A percentile compares a stretch with the other conserved stretches of the same genome.
phyloP scores from a whole-genome alignment of 768 basidiomycete genomes.

The Sarcomyxa edulis region DNA sequence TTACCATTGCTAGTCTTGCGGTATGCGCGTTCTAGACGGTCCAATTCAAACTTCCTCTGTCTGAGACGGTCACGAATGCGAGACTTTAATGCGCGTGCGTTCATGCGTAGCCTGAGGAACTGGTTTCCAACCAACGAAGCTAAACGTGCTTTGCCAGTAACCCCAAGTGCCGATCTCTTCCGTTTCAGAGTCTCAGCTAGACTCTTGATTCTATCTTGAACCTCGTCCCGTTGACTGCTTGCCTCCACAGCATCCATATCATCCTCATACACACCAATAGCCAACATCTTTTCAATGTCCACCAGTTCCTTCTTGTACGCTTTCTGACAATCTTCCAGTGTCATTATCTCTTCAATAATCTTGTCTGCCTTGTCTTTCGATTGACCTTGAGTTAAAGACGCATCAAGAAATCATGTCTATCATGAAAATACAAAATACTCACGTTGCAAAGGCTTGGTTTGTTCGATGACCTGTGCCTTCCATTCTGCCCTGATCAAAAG shows the following conservation, averaged over 20 bases:
- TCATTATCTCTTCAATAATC: constrained; percentile 4
- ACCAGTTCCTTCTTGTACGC: neutral
- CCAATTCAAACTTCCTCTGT: constrained; percentile 14
- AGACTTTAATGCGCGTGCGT: constrained; percentile 3
- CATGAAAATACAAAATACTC: too few species aligned
- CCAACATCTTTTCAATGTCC: neutral
- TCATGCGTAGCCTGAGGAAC: constrained; percentile 1
- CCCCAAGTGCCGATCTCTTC: neutral
- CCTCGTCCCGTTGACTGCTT: neutral
- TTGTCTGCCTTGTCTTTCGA: constrained; percentile 3
- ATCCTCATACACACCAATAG: neutral
- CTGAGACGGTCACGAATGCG: constrained; percentile 8
- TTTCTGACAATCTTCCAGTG: neutral
- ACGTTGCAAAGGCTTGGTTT: constrained; percentile 4
- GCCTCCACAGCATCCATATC: neutral
- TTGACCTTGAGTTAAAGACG: too few species aligned
- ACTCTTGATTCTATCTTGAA: neutral
- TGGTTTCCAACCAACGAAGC: neutral
- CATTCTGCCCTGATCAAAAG: constrained; percentile 1
- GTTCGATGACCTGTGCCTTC: constrained; percentile 3
- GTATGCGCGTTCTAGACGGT: constrained; percentile 4
- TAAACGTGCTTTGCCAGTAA: neutral
- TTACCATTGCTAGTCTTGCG: constrained; percentile 10
- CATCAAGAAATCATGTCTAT: too few species aligned
- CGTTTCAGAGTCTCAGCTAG: neutral